phyloP scores from a whole-genome alignment of 331 rosid genomes.

The Quercus phellos region DNA sequence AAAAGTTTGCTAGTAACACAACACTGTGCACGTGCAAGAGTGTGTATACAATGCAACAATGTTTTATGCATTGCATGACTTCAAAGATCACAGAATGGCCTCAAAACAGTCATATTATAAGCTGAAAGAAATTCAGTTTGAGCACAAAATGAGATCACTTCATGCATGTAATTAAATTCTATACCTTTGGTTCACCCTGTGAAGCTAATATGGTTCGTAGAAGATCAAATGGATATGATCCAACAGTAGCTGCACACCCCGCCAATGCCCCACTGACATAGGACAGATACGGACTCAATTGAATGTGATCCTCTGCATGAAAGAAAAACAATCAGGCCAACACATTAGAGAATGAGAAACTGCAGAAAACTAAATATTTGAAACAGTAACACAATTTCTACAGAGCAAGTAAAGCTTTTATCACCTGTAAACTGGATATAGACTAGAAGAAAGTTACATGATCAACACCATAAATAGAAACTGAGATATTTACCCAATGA shows the following conservation, averaged over 20 bases:
- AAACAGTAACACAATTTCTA: background rate
- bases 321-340: conserved; percentile 10
- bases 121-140: conserved; percentile 8
- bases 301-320: conserved; percentile 73
- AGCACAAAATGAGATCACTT: background rate
- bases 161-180: background rate
- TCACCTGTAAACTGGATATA: background rate
- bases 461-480: background rate
- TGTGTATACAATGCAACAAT: background rate
- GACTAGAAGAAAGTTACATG: background rate
- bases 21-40: background rate
- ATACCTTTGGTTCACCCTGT: conserved; percentile 97
- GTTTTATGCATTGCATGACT: background rate
- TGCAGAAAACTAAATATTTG: background rate
- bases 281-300: conserved; percentile 77
- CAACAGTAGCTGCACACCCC: conserved; percentile 92
- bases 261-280: conserved; percentile 87
- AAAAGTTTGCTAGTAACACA: background rate
- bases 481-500: background rate
- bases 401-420: background rate
- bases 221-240: conserved; percentile 95
- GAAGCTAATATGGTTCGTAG: conserved; percentile 91
- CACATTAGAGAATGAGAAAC: conserved; percentile 8
- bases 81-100: background rate
- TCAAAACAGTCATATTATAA: background rate